Base-by-base conservation (phyloP, 257 asterid genomes). In the Penstemon eatonii region DNA sequence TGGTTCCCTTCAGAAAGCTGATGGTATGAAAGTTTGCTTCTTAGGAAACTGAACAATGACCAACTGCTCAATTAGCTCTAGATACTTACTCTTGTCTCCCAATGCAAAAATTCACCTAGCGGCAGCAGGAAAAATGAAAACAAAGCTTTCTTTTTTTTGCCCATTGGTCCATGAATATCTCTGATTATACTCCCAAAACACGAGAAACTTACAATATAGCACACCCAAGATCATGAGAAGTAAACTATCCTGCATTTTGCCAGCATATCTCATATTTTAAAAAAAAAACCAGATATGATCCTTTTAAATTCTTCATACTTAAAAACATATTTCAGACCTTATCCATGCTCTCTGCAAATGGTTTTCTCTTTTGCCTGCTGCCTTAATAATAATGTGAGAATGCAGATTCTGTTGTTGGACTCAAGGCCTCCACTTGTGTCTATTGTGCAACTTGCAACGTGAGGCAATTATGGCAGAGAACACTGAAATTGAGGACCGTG, bases 401-500 rank as follows among this genome's bases (percentile, higher is more conserved):
- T 80, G 85, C 88, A 85, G 92, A 79, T 74, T 67, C 67, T 63
- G 60, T 64, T 66, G 76, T 80, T 69, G 79, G 78, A 61, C 67
- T 74, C 72, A 54, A 72, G 81, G 76, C 75, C 80, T 72, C 82
- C 44, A 67, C 39, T 64, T 74, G 69, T 76, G 69, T 70, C 71
- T 76, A 69, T 77, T 85, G 89, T 74, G 81, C 76, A 79, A 74
- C 70, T 80, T 73, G 77, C 59, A 57, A 41, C 63, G 6, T 66
- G 65, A 76, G 76, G n/a, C 59, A 76, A 74, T 75, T 80, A 88
- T 92, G 98, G 84, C 89, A 18, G 97, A 90, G 71, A 88, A 85
- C 77, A 81, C 85, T 74, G 97, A 92, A 77, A 78, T 85, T 68
- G 96, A 90, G 57, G 98, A 92, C 79, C 93, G 84, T 39, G 97